Conservation (phyloP, 192 early-diverging fungal species). For the Backusella tarrabulga region DNA sequence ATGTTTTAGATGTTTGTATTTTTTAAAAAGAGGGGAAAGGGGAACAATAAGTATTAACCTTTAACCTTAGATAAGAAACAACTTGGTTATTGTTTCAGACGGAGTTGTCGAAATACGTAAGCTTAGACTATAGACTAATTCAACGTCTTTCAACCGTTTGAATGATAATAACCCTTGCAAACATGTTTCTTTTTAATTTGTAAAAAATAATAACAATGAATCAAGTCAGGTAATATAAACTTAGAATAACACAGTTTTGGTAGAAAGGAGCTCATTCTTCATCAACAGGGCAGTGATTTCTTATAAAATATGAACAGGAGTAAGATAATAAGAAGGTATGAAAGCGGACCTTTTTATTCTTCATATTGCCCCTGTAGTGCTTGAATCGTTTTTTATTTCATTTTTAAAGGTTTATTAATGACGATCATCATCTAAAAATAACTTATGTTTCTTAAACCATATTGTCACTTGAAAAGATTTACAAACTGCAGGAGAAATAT, state of each 20-base stretch:
- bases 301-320: not conserved
- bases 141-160: not conserved
- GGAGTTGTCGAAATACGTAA: not conserved
- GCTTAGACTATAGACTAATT: not conserved
- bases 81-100: not conserved
- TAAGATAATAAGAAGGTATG: not conserved
- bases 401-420: not conserved
- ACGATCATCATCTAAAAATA: not conserved
- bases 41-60: not conserved
- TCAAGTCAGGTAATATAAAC: not conserved
- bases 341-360: not conserved
- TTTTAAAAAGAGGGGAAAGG: not conserved
- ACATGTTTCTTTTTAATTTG: not conserved
- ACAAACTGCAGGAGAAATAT: not conserved
- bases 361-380: not conserved
- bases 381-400: not conserved
- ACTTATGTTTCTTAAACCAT: not conserved
- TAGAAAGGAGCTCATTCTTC: not conserved
- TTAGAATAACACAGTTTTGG: not conserved
- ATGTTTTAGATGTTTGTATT: not conserved
- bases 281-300: not conserved
- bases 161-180: not conserved
- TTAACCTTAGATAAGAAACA: not conserved
- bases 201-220: not conserved
- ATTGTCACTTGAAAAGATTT: not conserved